Evolutionary conservation across 805 yeast genomes (phyloP), one percentile per base, ranked within the genome.

Genomic region (Ogataea degrootiae): DNA sequence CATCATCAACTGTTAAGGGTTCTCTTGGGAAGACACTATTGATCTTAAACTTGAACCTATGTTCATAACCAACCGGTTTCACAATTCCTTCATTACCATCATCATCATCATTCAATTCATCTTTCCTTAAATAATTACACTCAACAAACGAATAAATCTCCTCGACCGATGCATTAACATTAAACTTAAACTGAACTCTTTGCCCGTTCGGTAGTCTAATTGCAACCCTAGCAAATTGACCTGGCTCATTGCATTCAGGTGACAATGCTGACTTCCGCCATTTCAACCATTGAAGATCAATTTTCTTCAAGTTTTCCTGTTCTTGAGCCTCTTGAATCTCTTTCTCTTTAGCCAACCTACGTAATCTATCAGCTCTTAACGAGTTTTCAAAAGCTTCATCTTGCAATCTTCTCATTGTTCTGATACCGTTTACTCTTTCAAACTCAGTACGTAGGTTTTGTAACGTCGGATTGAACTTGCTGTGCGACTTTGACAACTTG

Each of bases 91-190:
- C 58, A 12, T 60, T 62, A 6, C 50, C 62, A 34, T 47, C 51
- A 3, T 51, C 58, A 12, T 60, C 63, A 6, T 52, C 61, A 5
- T 77, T 77, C 11, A 60, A 55, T 12, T 58, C 63, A 6, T 58
- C 58, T 6, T 52, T 50, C 14, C 55, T 51, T 17, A 60, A 51
- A 19, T 60, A 45, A 3, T 56, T 46, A 51, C 84, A 68, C 53
- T 87, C 95, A 16, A 83, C 85, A 58, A 72, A 83, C 9, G 90
- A 85, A 60, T 83, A 85, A 14, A 92, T 67, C 45, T 86, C 90
- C 46, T 79, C 82, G 1, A 88, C 64, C 1, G 73, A 58, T 14
- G 71, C 68, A 26, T 68, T 60, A 14, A 76, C 73, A 39, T 69
- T 61, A 50, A 88, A 71, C 59, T 75, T 60, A 55, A 79, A 63